Conservation (phyloP, 169 alveolate species). For the Perkinsus olseni region DNA sequence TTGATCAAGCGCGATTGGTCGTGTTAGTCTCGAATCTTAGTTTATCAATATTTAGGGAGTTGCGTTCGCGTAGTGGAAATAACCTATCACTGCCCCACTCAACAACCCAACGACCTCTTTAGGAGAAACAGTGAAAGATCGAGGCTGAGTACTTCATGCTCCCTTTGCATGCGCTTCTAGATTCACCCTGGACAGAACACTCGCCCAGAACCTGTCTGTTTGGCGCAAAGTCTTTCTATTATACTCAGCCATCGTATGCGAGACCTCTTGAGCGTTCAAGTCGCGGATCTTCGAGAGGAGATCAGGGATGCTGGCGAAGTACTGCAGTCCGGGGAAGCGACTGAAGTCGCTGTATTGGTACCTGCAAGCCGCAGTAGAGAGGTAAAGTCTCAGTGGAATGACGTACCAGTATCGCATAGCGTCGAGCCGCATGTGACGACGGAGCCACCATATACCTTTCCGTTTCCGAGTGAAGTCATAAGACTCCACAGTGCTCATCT, state of each 20-base stretch:
- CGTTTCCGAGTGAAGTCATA: neutral
- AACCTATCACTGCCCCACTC: neutral
- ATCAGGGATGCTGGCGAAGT: neutral
- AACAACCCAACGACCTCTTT: neutral
- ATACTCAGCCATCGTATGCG: neutral
- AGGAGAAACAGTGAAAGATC: too few species aligned
- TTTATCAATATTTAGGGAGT: too few species aligned
- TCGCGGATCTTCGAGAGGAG: neutral
- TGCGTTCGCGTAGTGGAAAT: too few species aligned
- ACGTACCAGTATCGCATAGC: slow-evolving; percentile 4
- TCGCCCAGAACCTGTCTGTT: neutral
- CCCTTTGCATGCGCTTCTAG: too few species aligned
- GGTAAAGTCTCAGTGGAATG: neutral
- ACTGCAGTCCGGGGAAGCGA: slow-evolving; percentile 2
- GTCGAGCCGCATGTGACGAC: slow-evolving; percentile 3
- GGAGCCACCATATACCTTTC: slow-evolving; percentile 4
- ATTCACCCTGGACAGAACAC: neutral
- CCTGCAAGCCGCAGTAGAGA: too few species aligned
- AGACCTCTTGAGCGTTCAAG: neutral
- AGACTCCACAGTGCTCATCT: neutral
- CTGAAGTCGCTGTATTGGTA: slow-evolving; percentile 1
- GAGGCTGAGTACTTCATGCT: too few species aligned
- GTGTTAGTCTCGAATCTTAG: too few species aligned
- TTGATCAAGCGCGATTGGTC: neutral
- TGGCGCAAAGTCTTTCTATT: neutral